Base-by-base conservation (phyloP, 495 filamentous ascomycete species). In the Penicillium psychrofluorescens region DNA sequence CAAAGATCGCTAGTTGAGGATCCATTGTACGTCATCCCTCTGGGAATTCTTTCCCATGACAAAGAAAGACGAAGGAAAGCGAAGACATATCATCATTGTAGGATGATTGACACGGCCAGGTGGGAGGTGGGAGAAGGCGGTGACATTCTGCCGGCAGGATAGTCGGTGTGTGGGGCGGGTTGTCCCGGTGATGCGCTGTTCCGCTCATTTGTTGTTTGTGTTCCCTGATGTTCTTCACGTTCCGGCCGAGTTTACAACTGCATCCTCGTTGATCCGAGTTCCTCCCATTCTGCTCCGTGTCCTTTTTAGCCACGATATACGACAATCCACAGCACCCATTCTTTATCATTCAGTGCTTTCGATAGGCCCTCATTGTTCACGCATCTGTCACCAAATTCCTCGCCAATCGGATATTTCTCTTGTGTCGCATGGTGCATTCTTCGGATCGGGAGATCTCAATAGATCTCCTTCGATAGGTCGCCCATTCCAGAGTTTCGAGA, bases 341-440 rank as follows among this genome's bases (percentile, higher is more conserved):
- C 22, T 4, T 22, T 3, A 3, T 22, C 22, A 3, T 22, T 22
- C 22, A 22, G 22, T 4, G 22, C 22, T 4, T 22, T 22, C 22
- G 22, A 22, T 22, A 3, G 22, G 6, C 22, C 22, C 22, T 31
- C 15, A 43, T 34, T 34, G 43, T 38, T 32, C 22, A 31, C 27
- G 33, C 33, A 35, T 38, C 29, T 22, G 22, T 22, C 22, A 22
- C 22, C 22, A 22, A 22, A 22, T 22, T 22, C 22, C 22, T 22
- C 22, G 2, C 22, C 22, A 22, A 22, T 22, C 22, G 22, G 22
- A 35, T 45, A 42, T 34, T 10, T 10, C 29, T 40, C 44, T 43
- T 31, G 14, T 43, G 41, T 65, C 56, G 64, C 67, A 73, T 73
- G 70, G 70, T 70, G 57, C 65, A 73, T 73, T 68, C 67, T 48